Base-by-base conservation (phyloP, 495 filamentous ascomycete species). In the Penicillium bovifimosum region DNA sequence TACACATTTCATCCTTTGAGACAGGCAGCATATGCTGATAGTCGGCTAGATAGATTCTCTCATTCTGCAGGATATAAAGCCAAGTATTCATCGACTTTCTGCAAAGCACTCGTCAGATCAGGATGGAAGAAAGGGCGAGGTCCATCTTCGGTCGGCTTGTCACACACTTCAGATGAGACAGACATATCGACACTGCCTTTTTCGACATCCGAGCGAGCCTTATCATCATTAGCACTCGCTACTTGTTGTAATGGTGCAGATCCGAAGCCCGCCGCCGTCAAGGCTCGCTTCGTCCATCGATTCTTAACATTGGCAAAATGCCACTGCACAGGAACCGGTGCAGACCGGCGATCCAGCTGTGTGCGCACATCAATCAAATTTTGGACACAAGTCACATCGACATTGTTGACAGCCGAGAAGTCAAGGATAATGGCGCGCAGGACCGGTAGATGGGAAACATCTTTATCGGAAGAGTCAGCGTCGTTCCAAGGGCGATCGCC, bases 401-500 rank as follows among this genome's bases (percentile, higher is more conserved):
- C 87, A 59, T 96, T 90, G 68, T 97, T 96, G 59, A 97, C 91
- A 0, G 88, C 88, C 36, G 83, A 87, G 68, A 97, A 92, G 63
- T 97, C 91, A 13, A 97, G 82, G 50, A 97, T 92, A 63, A 97
- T 75, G 35, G 91, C 91, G 60, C 90, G 90, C 35, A 96, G 80
- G 0, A 83, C 87, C 0, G 91, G 91, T 0, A 83, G 76, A 38
- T 75, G 61, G 18, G 75, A 66, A 36, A 73, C 61, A n/a, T 74
- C 71, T 13, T 74, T 75, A 28, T 81, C 78, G 33, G 33, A 16
- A 26, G 90, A 87, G 32, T 88, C 91, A 1, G 91, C 88, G 60
- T 96, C 86, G 63, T 96, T 96, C 91, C 91, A 97, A 8, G 91
- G 90, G 0, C 91, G 81, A 62, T 96, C 91, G 18, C 91, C 91